Evolutionary conservation across 441 rosid genomes (phyloP).

Genomic region (Isatis lusitanica): DNA sequence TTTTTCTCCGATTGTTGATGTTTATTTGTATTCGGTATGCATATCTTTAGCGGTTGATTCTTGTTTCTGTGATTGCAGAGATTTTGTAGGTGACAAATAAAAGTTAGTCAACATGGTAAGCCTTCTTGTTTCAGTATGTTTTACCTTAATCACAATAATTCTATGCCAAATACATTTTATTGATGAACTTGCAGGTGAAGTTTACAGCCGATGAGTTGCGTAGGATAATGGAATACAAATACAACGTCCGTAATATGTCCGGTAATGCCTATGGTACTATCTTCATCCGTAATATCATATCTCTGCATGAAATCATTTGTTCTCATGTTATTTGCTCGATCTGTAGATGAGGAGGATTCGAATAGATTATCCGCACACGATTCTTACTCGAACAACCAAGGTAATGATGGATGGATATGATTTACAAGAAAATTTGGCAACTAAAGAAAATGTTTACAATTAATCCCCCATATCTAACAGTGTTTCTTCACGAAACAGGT

Average conservation of each 20-base stretch:
- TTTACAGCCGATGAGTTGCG: conserved; percentile 94
- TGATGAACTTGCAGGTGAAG: conserved; percentile 64
- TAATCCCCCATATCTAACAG: too few relatives aligned
- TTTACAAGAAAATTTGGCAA: too few relatives aligned
- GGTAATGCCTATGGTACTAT: conserved; percentile 71
- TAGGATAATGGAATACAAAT: conserved; percentile 78
- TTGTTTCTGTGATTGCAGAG: conserved; percentile 22
- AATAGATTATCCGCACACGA: conserved; percentile 42
- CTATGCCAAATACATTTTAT: neutral
- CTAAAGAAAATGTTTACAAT: too few relatives aligned
- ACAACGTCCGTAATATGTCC: conserved; percentile 89
- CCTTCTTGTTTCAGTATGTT: neutral
- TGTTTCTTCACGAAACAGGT: neutral
- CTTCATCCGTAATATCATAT: too few relatives aligned
- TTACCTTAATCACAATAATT: too few relatives aligned
- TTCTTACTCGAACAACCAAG: conserved; percentile 49
- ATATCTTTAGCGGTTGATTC: neutral
- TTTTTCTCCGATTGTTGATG: too few relatives aligned
- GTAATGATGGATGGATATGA: too few relatives aligned
- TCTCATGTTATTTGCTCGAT: conserved; percentile 1
- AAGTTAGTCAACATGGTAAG: conserved; percentile 50
- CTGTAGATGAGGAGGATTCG: conserved; percentile 50
- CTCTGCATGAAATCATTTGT: neutral
- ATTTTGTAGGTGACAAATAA: conserved; percentile 28
- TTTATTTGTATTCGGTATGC: too few relatives aligned